Evolutionary conservation across 2,329 filamentous ascomycete species (phyloP), one percentile per base, ranked within the genome.

Genomic region (Parastagonospora nodorum): DNA sequence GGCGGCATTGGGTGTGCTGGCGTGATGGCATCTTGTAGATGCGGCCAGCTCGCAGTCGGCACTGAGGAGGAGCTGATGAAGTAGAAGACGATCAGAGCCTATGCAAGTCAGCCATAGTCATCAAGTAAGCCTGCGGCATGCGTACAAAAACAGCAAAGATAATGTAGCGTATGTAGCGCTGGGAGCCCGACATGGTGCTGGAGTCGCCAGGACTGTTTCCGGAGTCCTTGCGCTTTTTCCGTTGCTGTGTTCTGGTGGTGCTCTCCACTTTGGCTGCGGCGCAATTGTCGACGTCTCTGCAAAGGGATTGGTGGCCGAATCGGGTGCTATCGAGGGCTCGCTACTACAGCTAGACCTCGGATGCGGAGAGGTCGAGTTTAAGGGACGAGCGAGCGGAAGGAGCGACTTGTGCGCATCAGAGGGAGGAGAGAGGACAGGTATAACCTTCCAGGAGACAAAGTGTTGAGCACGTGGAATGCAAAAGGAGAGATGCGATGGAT

Each of bases 61-160:
- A 76, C 74, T 24, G 74, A 73, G 29, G 80, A 84, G 56, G 80
- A 83, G 57, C 90, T 89, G 69, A 96, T 84, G 76, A 93, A 91
- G 78, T 93, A 94, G 73, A 96, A 83, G 56, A 95, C 80, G 57
- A 86, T 80, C 57, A 95, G 75, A 50, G 85, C 78, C 82, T 84
- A 60, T 30, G 15, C 35, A 15, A 33, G 55, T 66, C 44, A 64
- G 41, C 53, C 37, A 7, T 39, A 42, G 49, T 36, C n/a, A 31
- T 16, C 29, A 19, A 16, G 11, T 29, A 12, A n/a, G n/a, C n/a
- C 12, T 12, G 9, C 8, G 48, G 40, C 19, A n/a, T 35, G 14
- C 57, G 71, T 83, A 96, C 92, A 70, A 96, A 88, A 69, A 92
- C 83, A 52, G 91, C 89, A 69, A 96, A 86, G 71, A 94, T 82